phyloP scores from a whole-genome alignment of 441 rosid species.

The Brassica balearica region DNA sequence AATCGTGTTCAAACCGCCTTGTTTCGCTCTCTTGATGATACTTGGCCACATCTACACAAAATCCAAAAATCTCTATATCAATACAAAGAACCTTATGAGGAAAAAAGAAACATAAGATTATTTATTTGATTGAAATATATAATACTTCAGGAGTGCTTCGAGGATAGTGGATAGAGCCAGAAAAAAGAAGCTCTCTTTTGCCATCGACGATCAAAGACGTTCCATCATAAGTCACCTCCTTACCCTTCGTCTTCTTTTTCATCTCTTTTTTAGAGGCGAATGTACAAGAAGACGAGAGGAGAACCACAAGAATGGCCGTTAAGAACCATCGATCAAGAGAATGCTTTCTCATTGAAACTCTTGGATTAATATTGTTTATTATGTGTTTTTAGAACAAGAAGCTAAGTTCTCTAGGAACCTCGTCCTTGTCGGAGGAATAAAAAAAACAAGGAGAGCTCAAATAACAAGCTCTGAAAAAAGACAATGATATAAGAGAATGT shows the following conservation, averaged over 20 bases:
- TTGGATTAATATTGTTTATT: background rate
- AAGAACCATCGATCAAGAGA: conserved; percentile 34
- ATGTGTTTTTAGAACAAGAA: conserved; percentile 35
- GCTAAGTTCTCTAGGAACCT: conserved; percentile 39
- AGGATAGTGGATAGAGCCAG: conserved; percentile 94
- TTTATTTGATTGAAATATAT: conserved; percentile 32
- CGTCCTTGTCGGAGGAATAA: conserved; percentile 46
- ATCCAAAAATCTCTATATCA: background rate
- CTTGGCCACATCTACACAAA: conserved; percentile 72
- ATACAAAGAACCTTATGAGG: background rate
- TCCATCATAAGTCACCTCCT: conserved; percentile 69
- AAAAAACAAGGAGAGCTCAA: conserved; percentile 49
- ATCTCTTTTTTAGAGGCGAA: conserved; percentile 36
- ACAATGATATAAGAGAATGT: conserved; percentile 44
- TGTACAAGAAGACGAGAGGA: conserved; percentile 39
- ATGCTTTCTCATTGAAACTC: conserved; percentile 27
- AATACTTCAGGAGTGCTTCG: conserved; percentile 88
- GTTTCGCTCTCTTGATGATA: conserved; percentile 65
- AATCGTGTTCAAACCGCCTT: conserved; percentile 77
- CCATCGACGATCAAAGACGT: conserved; percentile 85
- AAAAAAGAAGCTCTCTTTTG: conserved; percentile 75
- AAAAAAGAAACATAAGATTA: background rate
- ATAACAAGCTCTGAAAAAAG: conserved; percentile 26
- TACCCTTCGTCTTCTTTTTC: conserved; percentile 26
- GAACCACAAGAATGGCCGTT: conserved; percentile 36